phyloP scores from a whole-genome alignment of 768 basidiomycete genomes.

The Termitomyces sp. region DNA sequence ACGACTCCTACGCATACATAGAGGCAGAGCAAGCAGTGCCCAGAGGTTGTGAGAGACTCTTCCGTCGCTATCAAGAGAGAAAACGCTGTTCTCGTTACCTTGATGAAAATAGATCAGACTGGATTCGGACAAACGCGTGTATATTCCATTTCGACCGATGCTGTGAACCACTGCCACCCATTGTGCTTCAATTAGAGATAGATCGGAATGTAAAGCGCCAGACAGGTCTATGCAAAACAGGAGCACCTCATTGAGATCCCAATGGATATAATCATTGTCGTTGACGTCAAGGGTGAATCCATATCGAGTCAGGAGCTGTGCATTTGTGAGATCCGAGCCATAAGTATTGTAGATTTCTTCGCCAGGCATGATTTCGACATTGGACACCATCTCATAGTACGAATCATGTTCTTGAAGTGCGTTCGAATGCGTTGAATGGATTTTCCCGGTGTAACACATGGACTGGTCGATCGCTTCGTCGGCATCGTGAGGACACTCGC shows the following conservation, averaged over 20 bases:
- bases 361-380: conserved; percentile 39
- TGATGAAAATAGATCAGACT: conserved; percentile 12
- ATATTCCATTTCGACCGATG: not conserved
- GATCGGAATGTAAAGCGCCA: conserved; percentile 2
- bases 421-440: not conserved
- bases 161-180: conserved; percentile 6
- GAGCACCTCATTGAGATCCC: conserved; percentile 29
- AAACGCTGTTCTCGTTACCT: not conserved
- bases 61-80: conserved; percentile 47
- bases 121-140: conserved; percentile 16
- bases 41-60: conserved; percentile 46
- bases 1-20: conserved; percentile 1
- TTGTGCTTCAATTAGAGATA: not conserved
- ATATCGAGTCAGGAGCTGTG: conserved; percentile 61
- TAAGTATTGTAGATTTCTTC: conserved; percentile 77
- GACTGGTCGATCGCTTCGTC: conserved; percentile 20
- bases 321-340: conserved; percentile 59
- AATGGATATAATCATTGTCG: conserved; percentile 54
- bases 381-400: conserved; percentile 66
- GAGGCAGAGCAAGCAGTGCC: conserved; percentile 33
- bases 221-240: conserved; percentile 5
- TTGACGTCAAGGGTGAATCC: conserved; percentile 75
- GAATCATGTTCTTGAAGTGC: conserved; percentile 22
- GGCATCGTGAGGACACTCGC: conserved; percentile 60
- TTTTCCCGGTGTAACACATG: not conserved